Evolutionary conservation across 2,329 filamentous ascomycete species (phyloP), one percentile per base, ranked within the genome.

Genomic region (Karstenula rhodostoma): DNA sequence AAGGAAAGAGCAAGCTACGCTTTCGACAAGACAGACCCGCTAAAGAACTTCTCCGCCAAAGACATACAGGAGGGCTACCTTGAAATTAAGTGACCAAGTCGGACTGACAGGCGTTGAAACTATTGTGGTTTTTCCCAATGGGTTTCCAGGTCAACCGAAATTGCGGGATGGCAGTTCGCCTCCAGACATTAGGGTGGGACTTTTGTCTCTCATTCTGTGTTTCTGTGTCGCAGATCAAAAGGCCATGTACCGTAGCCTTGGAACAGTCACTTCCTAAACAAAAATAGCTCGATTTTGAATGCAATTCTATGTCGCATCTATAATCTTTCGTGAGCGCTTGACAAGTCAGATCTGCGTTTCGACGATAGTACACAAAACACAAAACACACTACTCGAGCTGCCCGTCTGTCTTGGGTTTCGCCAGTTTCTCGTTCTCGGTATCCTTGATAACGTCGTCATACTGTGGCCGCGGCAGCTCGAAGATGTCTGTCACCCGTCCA

Each of bases 391-490:
- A 72, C 63, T 66, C 62, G 27, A 61, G 53, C 55, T 74, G 68
- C 13, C 63, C 67, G 27, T 72, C 66, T 1, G 57, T 65, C 61
- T 73, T 77, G 27, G 81, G 77, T 74, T 83, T 83, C 63, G 83
- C 82, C 51, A 91, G 73, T 70, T 86, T 86, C 66, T 87, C 83
- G 40, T 84, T 86, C 59, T 89, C 86, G 32, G 82, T 78, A 63
- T 81, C 80, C 49, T 83, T 78, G 15, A 78, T 80, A 7, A 71
- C 65, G 59, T 82, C 79, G 8, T 78, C 75, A 67, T 78, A 84
- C 19, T 82, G 78, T 5, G 82, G 88, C 43, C 90, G 82, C 6
- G 85, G 86, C 25, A 97, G 78, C 81, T 97, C 93, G 27, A 92
- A 80, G 0, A 81, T 89, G 64, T 94, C 88, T 0, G 85, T 88